Conservation (phyloP, 257 asterid genomes). For the Salvia splendens region DNA sequence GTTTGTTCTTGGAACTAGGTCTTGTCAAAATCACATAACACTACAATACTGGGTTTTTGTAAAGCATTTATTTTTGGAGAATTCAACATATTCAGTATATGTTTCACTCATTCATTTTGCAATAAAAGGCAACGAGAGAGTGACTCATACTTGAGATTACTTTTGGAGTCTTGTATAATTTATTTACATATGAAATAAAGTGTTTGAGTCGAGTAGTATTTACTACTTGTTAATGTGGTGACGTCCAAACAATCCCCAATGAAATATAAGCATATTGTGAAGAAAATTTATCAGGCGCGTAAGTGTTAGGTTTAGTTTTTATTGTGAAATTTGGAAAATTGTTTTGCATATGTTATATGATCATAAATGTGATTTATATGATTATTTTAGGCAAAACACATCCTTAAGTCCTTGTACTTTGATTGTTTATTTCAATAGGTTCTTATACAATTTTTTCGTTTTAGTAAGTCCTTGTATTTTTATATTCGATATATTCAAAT, state of each 20-base stretch:
- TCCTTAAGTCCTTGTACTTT: too few species aligned
- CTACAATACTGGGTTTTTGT: slow-evolving; percentile 33
- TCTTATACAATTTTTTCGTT: too few species aligned
- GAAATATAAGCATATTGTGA: slow-evolving; percentile 6
- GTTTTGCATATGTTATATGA: not conserved
- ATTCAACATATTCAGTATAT: slow-evolving; percentile 25
- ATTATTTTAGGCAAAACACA: too few species aligned
- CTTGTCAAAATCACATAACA: slow-evolving; percentile 57
- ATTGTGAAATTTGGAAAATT: not conserved
- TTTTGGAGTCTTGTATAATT: slow-evolving; percentile 37
- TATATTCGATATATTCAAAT: too few species aligned
- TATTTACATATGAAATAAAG: slow-evolving; percentile 25
- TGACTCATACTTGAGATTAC: slow-evolving; percentile 43
- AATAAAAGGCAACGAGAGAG: slow-evolving; percentile 30
- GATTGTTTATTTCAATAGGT: too few species aligned
- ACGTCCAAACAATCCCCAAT: slow-evolving; percentile 29
- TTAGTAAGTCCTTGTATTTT: too few species aligned
- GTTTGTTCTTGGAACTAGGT: slow-evolving; percentile 33
- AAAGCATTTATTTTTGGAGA: slow-evolving; percentile 33
- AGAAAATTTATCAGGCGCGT: slow-evolving; percentile 22
- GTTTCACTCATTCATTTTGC: not conserved
- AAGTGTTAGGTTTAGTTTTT: slow-evolving; percentile 4
- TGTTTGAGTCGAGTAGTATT: not conserved
- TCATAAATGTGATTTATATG: too few species aligned
- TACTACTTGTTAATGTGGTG: slow-evolving; percentile 25